A percentile compares a stretch with the other conserved stretches of the same genome.
Evolutionary conservation across 2,329 filamentous ascomycete species (phyloP).

Genomic region (Neonectria faginata): DNA sequence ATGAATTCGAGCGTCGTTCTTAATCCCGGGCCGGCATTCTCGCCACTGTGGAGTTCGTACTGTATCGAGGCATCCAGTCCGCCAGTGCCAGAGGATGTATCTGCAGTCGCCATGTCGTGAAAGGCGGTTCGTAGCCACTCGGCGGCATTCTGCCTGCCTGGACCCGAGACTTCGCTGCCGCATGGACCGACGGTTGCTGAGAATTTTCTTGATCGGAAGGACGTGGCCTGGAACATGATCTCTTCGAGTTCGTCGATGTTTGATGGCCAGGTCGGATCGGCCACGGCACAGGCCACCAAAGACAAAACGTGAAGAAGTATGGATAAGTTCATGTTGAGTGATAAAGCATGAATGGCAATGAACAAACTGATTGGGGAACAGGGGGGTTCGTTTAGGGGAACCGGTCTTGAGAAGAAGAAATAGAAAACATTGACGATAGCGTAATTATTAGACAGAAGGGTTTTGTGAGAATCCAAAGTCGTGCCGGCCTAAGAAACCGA

Average conservation of each 20-base stretch:
- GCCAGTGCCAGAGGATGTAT: conserved; percentile 59
- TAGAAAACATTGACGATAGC: neutral
- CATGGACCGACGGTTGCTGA: conserved; percentile 69
- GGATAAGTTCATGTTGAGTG: neutral
- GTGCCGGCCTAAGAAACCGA: neutral
- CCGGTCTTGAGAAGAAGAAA: neutral
- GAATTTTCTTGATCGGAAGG: conserved; percentile 67
- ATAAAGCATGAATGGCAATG: neutral
- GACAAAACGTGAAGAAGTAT: conserved; percentile 24
- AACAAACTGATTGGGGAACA: neutral
- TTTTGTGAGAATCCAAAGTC: neutral
- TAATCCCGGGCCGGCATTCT: conserved; percentile 69
- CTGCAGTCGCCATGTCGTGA: conserved; percentile 71
- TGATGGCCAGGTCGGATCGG: conserved; percentile 71
- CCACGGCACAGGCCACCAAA: conserved; percentile 51
- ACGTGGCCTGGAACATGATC: conserved; percentile 69
- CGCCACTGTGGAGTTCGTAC: conserved; percentile 66
- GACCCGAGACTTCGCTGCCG: conserved; percentile 62
- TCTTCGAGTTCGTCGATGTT: conserved; percentile 71
- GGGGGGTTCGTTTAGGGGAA: neutral
- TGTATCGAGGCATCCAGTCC: conserved; percentile 71
- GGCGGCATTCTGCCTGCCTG: conserved; percentile 68
- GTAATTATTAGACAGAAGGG: neutral
- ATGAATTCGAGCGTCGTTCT: conserved; percentile 65
- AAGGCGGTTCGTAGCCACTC: conserved; percentile 73